Evolutionary conservation across 2,329 filamentous ascomycete species (phyloP).

Genomic region (Pseudogymnoascus sp.): DNA sequence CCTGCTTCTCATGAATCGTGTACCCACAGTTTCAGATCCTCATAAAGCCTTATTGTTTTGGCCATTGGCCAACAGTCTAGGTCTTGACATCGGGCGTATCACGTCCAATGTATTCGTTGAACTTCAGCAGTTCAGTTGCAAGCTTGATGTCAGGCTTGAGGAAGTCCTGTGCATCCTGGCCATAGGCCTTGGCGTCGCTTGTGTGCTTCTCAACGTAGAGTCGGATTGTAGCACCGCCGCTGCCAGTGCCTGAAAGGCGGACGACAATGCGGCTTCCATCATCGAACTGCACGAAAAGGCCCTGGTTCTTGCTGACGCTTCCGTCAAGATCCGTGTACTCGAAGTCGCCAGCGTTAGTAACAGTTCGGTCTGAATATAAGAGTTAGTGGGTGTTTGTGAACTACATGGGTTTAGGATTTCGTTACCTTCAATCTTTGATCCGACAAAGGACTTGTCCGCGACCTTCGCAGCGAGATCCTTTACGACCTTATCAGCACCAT

Average conservation of each 20-base stretch:
- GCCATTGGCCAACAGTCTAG: background rate
- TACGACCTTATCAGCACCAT: conserved; percentile 85
- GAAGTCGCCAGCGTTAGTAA: conserved; percentile 88
- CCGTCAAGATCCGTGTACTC: conserved; percentile 98
- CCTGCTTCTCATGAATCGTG: background rate
- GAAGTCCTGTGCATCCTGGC: conserved; percentile 83
- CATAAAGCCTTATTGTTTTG: background rate
- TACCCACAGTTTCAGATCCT: background rate
- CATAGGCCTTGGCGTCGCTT: conserved; percentile 68
- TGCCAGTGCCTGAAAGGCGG: conserved; percentile 88
- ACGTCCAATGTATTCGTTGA: conserved; percentile 87
- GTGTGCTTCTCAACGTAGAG: conserved; percentile 97
- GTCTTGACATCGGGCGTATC: conserved; percentile 97
- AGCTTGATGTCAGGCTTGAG: conserved; percentile 82
- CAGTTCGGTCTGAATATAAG: conserved; percentile 56
- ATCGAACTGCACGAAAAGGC: conserved; percentile 88
- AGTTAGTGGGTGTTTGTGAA: conserved; percentile 11
- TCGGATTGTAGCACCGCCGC: conserved; percentile 90
- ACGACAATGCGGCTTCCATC: conserved; percentile 94
- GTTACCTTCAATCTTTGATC: conserved; percentile 66
- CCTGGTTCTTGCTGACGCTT: conserved; percentile 91
- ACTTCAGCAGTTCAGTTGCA: conserved; percentile 76
- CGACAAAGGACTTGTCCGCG: conserved; percentile 64
- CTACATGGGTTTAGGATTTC: conserved; percentile 13
- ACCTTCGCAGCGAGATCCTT: conserved; percentile 73